Evolutionary conservation across 108 stramenopile genomes (phyloP), one percentile per base, ranked within the genome.

Genomic region (Skeletonema grethae): DNA sequence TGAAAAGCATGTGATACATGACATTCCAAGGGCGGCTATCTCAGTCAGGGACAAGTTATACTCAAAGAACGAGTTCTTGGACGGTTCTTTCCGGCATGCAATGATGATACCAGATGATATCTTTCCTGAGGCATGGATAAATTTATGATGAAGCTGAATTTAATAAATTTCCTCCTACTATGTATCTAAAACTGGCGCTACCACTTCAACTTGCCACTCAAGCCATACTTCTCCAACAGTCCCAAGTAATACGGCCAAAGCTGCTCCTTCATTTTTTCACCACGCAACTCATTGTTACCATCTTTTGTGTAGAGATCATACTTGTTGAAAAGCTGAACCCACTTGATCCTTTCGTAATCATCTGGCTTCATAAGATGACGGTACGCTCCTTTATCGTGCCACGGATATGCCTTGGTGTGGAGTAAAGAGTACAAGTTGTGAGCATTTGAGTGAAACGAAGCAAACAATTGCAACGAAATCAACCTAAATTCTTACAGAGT

Each of bases 251-350:
- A 88, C 3, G 86, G 88, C 89, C 88, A 93, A 8, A 34, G 0
- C 29, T 73, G 74, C 58, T 88, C 82, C 55, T 81, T 65, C 59
- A 72, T 65, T n/a, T 56, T 70, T 15, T 80, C 74, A 7, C 69
- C 75, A 15, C 88, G 68, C 60, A 87, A 58, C 18, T 84, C 85
- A 41, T 86, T 83, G 15, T 76, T 77, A n/a, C 87, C 85, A 72
- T 87, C 85, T 61, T 93, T 78, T 8, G 89, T 93, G 75, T 93
- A 90, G 30, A 93, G 71, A 69, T 93, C 92, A 63, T 84, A 90
- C 46, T 79, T 75, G 63, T 90, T 93, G 43, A 93, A 93, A n/a
- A 86, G 62, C 16, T 77, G 73, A 7, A 93, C 85, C 89, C 88
- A 88, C 58, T 89, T 75, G 34, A 84, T 55, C 12, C 84, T 30